Evolutionary conservation across 306 rosid genomes (phyloP).

Genomic region (Purshia tridentata): DNA sequence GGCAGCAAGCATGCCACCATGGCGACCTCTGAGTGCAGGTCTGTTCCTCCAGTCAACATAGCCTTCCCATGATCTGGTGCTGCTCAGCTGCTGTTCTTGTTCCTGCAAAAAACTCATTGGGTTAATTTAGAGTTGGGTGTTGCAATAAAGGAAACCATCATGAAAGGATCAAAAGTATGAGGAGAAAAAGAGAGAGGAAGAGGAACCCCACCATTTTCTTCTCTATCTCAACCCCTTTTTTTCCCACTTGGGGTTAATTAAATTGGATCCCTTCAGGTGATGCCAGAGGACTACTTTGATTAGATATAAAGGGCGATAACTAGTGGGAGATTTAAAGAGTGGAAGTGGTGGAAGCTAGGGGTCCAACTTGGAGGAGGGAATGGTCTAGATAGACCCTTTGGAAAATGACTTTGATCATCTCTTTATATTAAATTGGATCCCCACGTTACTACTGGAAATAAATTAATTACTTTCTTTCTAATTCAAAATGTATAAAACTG

Average conservation of each 20-base stretch:
- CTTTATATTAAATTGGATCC: neutral
- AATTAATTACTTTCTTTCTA: neutral
- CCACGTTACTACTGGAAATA: conserved; percentile 16
- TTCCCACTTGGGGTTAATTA: conserved; percentile 27
- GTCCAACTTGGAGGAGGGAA: conserved; percentile 31
- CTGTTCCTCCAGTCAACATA: conserved; percentile 81
- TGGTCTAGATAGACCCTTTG: conserved; percentile 30
- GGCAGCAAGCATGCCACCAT: conserved; percentile 93
- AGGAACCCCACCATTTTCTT: conserved; percentile 40
- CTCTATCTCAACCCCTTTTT: neutral
- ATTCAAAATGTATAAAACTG: too few relatives aligned
- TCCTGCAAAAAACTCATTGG: conserved; percentile 37
- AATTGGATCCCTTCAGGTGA: conserved; percentile 30
- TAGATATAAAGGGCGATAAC: conserved; percentile 22
- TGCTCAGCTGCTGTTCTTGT: conserved; percentile 37
- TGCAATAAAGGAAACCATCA: neutral
- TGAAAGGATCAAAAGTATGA: neutral
- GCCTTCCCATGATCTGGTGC: conserved; percentile 64
- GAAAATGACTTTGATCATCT: conserved; percentile 38
- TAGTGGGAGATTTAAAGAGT: conserved; percentile 47
- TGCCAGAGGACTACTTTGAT: conserved; percentile 30
- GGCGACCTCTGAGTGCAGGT: conserved; percentile 66
- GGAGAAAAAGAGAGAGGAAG: neutral
- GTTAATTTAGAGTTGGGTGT: neutral
- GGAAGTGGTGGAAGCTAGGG: conserved; percentile 13